Evolutionary conservation across 2,329 filamentous ascomycete species (phyloP).

Genomic region (Fusarium guadeloupense): DNA sequence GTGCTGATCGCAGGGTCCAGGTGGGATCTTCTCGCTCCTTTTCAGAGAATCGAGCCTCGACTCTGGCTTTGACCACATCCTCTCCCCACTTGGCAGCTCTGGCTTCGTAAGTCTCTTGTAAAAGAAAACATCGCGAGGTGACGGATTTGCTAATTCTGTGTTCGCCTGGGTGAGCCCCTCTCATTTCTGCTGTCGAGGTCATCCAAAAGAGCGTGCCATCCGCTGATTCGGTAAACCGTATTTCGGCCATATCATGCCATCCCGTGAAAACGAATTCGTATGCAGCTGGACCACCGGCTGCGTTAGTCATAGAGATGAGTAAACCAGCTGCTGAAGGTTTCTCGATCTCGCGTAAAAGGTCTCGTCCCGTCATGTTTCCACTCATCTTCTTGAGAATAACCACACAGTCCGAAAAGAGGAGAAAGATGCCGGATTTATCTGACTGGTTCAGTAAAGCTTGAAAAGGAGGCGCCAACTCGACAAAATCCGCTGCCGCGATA

Average conservation of each 20-base stretch:
- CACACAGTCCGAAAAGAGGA: slow-evolving; percentile 86
- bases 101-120: slow-evolving; percentile 80
- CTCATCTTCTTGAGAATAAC: slow-evolving; percentile 78
- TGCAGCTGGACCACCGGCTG: slow-evolving; percentile 66
- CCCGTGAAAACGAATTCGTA: slow-evolving; percentile 81
- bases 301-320: slow-evolving; percentile 71
- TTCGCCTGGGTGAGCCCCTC: slow-evolving; percentile 60
- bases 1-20: slow-evolving; percentile 81
- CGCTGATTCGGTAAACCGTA: slow-evolving; percentile 76
- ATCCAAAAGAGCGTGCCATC: slow-evolving; percentile 74
- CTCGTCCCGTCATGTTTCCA: slow-evolving; percentile 73
- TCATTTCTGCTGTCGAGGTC: slow-evolving; percentile 70
- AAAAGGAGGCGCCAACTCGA: slow-evolving; percentile 80
- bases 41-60: slow-evolving; percentile 87
- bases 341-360: slow-evolving; percentile 85
- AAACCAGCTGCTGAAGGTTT: slow-evolving; percentile 74
- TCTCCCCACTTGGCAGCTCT: slow-evolving; percentile 81
- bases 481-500: slow-evolving; percentile 81
- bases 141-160: slow-evolving; percentile 55
- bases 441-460: slow-evolving; percentile 52
- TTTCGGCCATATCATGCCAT: slow-evolving; percentile 73
- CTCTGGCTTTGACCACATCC: slow-evolving; percentile 84
- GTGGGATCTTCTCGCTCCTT: slow-evolving; percentile 80
- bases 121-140: slow-evolving; percentile 73
- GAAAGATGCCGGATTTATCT: slow-evolving; percentile 73